These are phyloP conservation scores for Clitopilus hobsonii DNA, from an alignment of 768 basidiomycete genomes.

Conservation along the genomic window DNA sequence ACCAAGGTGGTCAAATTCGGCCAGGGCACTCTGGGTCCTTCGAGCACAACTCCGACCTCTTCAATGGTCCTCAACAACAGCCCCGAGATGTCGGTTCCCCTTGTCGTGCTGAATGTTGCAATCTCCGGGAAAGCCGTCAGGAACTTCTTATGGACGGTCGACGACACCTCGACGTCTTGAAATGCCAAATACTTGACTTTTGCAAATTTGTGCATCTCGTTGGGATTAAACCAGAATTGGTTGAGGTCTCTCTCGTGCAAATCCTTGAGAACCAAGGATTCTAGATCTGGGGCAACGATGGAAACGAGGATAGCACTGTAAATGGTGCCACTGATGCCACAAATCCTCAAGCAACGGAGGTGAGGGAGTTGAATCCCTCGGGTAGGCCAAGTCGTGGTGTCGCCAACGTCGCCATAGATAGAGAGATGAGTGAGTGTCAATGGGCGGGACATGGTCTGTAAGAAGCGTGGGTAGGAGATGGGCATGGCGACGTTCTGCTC, in stretches of 20 bases:
- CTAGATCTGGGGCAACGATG: slow-evolving; percentile 33
- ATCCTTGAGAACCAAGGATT: slow-evolving; percentile 37
- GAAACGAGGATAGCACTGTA: slow-evolving; percentile 33
- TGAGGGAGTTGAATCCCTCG: slow-evolving; percentile 26
- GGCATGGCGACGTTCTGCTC: slow-evolving; percentile 34
- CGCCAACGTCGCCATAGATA: slow-evolving; percentile 34
- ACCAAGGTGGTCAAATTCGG: slow-evolving; percentile 24
- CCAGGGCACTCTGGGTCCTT: slow-evolving; percentile 22
- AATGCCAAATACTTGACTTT: slow-evolving; percentile 32
- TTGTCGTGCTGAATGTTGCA: slow-evolving; percentile 24
- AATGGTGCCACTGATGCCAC: slow-evolving; percentile 28
- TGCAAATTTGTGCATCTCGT: slow-evolving; percentile 22
- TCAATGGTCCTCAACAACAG: slow-evolving; percentile 17
- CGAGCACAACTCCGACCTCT: background rate
- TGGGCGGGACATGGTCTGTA: slow-evolving; percentile 17
- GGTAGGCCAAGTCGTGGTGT: slow-evolving; percentile 19
- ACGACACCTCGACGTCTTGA: slow-evolving; percentile 35
- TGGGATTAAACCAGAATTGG: slow-evolving; percentile 21
- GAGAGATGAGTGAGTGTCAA: slow-evolving; percentile 36
- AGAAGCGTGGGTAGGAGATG: slow-evolving; percentile 29
- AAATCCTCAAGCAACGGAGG: slow-evolving; percentile 37
- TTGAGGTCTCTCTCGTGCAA: slow-evolving; percentile 38
- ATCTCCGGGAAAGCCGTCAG: slow-evolving; percentile 29
- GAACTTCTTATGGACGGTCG: background rate
- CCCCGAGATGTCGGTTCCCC: slow-evolving; percentile 16